Evolutionary conservation across 75 land plant species (phyloP).

Genomic region (Larix kaempferi): DNA sequence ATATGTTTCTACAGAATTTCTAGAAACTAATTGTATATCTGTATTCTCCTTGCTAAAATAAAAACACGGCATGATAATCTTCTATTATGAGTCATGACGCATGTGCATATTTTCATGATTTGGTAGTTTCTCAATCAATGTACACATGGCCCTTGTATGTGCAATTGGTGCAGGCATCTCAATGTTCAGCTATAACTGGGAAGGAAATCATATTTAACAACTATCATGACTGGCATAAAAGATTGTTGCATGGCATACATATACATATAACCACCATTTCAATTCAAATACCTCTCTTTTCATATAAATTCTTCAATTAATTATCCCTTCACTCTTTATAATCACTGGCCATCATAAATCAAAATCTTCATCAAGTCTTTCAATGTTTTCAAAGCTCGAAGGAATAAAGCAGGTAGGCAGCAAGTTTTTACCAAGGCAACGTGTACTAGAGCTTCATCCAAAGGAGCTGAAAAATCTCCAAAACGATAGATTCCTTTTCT

Average conservation of each 20-base stretch:
- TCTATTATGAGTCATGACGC: too few species aligned
- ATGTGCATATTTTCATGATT: background rate
- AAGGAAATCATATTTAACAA: background rate
- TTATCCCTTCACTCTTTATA: background rate
- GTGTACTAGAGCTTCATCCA: conserved; percentile 93
- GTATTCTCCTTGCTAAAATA: too few species aligned
- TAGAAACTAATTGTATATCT: too few species aligned
- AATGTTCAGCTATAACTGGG: background rate
- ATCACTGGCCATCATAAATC: background rate
- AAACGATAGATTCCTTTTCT: conserved; percentile 87
- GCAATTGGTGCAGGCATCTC: too few species aligned
- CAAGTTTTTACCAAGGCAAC: conserved; percentile 66
- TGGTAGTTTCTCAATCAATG: background rate
- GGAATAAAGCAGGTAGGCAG: background rate
- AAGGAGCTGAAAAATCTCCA: conserved; percentile 92
- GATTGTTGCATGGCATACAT: background rate
- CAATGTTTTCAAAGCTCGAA: background rate
- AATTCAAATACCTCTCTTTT: background rate
- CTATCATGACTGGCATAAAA: background rate
- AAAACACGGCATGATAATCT: too few species aligned
- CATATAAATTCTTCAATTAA: background rate
- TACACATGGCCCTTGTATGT: background rate
- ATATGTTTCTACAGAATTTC: too few species aligned
- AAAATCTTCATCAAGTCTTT: background rate
- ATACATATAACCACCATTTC: background rate